phyloP scores from a whole-genome alignment of 1,284 basidiomycete genomes.

The Psilocybe mexicana region DNA sequence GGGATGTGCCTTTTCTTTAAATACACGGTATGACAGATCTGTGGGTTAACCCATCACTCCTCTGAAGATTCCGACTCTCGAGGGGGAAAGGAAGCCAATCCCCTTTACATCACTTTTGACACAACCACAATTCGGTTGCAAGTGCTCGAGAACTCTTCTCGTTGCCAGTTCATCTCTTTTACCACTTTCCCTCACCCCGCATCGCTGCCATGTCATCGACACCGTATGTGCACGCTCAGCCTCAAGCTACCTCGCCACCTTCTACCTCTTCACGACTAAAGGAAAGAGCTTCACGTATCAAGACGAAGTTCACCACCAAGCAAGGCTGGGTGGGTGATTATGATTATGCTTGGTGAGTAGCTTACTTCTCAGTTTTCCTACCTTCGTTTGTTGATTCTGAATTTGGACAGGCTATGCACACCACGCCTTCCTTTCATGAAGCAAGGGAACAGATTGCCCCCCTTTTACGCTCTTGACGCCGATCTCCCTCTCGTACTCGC shows the following conservation, averaged over 20 bases:
- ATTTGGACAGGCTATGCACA: conserved; percentile 49
- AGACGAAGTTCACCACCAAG: conserved; percentile 40
- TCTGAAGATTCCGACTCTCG: too few species aligned
- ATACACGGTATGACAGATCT: conserved; percentile 4
- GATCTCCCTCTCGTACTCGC: conserved; percentile 72
- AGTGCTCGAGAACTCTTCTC: too few species aligned
- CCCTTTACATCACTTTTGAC: neutral
- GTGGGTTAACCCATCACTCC: too few species aligned
- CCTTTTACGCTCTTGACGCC: conserved; percentile 73
- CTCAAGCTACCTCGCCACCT: conserved; percentile 12
- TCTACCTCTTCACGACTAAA: conserved; percentile 13
- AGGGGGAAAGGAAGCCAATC: neutral
- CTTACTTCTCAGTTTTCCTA: neutral
- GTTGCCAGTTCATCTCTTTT: neutral
- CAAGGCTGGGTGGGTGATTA: conserved; percentile 81
- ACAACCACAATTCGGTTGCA: too few species aligned
- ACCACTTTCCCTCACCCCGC: neutral
- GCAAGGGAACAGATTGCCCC: conserved; percentile 45
- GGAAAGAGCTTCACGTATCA: conserved; percentile 19
- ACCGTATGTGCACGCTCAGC: conserved; percentile 17
- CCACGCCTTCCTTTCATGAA: conserved; percentile 60
- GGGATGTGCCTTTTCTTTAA: conserved; percentile 1
- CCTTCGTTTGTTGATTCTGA: neutral
- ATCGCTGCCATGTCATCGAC: conserved; percentile 11
- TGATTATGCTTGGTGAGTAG: conserved; percentile 54